Evolutionary conservation across 2,329 filamentous ascomycete species (phyloP), one percentile per base, ranked within the genome.

Genomic region (Atkinsonella texensis): DNA sequence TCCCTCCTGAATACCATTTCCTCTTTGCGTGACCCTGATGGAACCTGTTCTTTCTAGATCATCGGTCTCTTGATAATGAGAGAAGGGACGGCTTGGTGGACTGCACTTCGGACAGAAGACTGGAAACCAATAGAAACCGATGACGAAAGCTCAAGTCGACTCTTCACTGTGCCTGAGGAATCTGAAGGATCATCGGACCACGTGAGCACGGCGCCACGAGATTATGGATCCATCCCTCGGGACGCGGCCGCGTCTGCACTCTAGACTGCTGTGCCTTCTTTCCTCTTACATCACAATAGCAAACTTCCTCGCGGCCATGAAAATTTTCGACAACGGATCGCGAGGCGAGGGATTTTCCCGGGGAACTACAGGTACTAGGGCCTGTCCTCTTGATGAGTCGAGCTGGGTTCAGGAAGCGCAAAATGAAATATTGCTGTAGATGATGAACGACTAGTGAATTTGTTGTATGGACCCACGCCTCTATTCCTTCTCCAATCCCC

Each of bases 11-110:
- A 38, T 13, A 15, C 9, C 6, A 4, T 38, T 38, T 9, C 35
- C 35, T 38, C 35, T 12, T 38, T 15, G 35, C 35, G 4, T 15
- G 8, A 38, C 11, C 11, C 35, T 38, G 35, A 38, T 38, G 35
- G 4, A 35, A 38, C 35, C 35, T 38, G 4, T 42, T 42, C 12
- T 42, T 42, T 42, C 12, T 4, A 69, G 66, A 58, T 67, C 4
- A 23, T 67, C 8, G 60, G 62, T 1, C 57, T 69, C 3, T 50
- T 67, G 7, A 50, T 65, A n/a, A 61, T 61, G 52, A 61, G 57
- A 35, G 58, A 66, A 2, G 57, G 61, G 13, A 55, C 57, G 2
- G 58, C 53, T 12, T 67, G 65, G 64, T 67, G 63, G 60, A 63
- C 56, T 11, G 54, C 57, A 1, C 62, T 61, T 55, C 51, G 59